Evolutionary conservation across 768 basidiomycete genomes (phyloP), one percentile per base, ranked within the genome.

Genomic region (Termitomyces heimii): DNA sequence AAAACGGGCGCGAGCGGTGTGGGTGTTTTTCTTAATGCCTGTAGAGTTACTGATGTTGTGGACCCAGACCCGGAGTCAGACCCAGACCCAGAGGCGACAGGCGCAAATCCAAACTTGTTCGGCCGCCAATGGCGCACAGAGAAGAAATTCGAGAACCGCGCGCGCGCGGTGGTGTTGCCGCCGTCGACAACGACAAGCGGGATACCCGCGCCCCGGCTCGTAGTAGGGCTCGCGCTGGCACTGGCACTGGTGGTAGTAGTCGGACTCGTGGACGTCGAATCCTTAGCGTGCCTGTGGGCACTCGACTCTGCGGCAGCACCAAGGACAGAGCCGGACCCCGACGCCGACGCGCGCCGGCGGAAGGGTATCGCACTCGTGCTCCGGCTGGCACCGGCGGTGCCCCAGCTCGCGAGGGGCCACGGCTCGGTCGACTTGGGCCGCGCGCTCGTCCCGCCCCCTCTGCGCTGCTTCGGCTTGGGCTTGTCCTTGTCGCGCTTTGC

Each of bases 121-220:
- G 71, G 67, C 5, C 73, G 66, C 72, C 73, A 73, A 31, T 66
- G 58, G 32, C 64, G 65, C 24, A 72, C 66, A 31, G 74, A 60
- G 61, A 74, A 58, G 62, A 67, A 44, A 59, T 69, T 49, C 59
- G 70, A 61, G 60, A 79, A 60, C 56, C 47, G 31, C 29, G 44
- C 42, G 55, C 45, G 40, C 24, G 45, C 5, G 26, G 52, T 22
- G 43, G 22, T 43, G n/a, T 10, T 20, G 9, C 7, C 7, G 20
- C 24, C 14, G 18, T 10, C 12, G 37, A 6, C 8, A 3, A 5
- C 9, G n/a, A n/a, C 39, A 7, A n/a, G 0, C 5, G 40, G 40
- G 4, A 22, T 24, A 12, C 7, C 14, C 8, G 39, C n/a, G 39
- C 18, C n/a, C 4, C 10, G 10, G 42, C 42, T 43, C 10, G 39